A percentile compares a stretch with the other conserved stretches of the same genome.
phyloP scores from a whole-genome alignment of 495 filamentous ascomycete genomes.

The Penicilliopsis zonata region DNA sequence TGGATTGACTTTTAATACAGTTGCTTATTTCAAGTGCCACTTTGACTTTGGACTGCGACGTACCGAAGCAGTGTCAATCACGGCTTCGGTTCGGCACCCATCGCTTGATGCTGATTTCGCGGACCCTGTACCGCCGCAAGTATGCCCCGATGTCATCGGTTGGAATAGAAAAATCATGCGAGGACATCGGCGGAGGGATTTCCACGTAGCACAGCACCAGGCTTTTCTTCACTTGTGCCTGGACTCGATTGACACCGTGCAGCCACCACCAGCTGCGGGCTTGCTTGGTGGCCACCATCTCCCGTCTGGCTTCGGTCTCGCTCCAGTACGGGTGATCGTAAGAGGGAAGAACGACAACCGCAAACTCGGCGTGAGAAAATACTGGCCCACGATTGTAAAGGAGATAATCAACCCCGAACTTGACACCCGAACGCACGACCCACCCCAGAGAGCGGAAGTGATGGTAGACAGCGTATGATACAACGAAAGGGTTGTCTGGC shows the following conservation, averaged over 20 bases:
- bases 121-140: slow-evolving; percentile 60
- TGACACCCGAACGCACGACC: slow-evolving; percentile 88
- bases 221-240: slow-evolving; percentile 78
- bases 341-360: slow-evolving; percentile 68
- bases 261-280: slow-evolving; percentile 78
- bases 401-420: slow-evolving; percentile 89
- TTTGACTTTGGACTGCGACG: background rate
- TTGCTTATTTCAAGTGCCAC: background rate
- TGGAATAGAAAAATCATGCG: background rate
- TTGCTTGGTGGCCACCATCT: slow-evolving; percentile 33
- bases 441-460: slow-evolving; percentile 95
- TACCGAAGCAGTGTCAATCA: slow-evolving; percentile 26
- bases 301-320: slow-evolving; percentile 33
- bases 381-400: slow-evolving; percentile 92
- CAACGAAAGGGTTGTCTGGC: slow-evolving; percentile 72
- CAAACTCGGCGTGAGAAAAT: slow-evolving; percentile 90
- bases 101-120: slow-evolving; percentile 70
- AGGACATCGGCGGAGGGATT: slow-evolving; percentile 55
- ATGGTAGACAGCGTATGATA: slow-evolving; percentile 84
- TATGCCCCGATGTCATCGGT: slow-evolving; percentile 44
- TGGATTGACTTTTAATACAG: too few relatives aligned
- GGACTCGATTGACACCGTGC: slow-evolving; percentile 84
- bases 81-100: slow-evolving; percentile 76
- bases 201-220: slow-evolving; percentile 85
- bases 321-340: slow-evolving; percentile 70